These are phyloP conservation scores for Hypholoma fasciculare DNA, from an alignment of 768 basidiomycete species.

Conservation along the genomic window DNA sequence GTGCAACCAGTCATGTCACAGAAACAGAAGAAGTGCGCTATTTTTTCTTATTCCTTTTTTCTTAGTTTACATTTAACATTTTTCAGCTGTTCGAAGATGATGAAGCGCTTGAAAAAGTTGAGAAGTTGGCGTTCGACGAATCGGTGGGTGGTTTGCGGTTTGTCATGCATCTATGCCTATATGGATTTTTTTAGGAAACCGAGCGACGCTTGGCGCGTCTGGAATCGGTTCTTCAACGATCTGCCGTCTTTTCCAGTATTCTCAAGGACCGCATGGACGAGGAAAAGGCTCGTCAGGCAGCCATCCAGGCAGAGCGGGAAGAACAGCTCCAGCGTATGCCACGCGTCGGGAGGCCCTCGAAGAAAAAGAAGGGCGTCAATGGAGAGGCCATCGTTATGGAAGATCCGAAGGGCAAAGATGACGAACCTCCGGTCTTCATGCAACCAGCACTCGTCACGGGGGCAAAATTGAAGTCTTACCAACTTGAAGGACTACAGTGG, in stretches of 20 bases:
- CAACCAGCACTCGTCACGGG: conserved; percentile 86
- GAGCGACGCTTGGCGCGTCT: conserved; percentile 52
- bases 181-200: conserved; percentile 40
- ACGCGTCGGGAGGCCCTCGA: conserved; percentile 7
- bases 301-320: conserved; percentile 20
- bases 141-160: conserved; percentile 7
- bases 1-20: conserved; percentile 19
- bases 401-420: conserved; percentile 15
- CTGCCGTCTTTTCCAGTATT: conserved; percentile 70
- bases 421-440: conserved; percentile 43
- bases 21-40: conserved; percentile 6
- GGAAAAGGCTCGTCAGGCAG: conserved; percentile 36
- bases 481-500: conserved; percentile 95
- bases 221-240: conserved; percentile 71
- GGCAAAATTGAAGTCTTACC: conserved; percentile 84
- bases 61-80: neutral
- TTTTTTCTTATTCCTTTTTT: neutral
- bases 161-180: neutral
- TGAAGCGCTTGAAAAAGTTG: conserved; percentile 9
- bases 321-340: conserved; percentile 26
- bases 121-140: conserved; percentile 9
- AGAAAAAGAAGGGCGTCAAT: conserved; percentile 28
- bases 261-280: conserved; percentile 77
- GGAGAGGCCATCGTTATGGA: conserved; percentile 20
- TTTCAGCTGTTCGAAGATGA: conserved; percentile 9